Evolutionary conservation across 495 filamentous ascomycete species (phyloP), one percentile per base, ranked within the genome.

Genomic region (Daldinia vernicosa): DNA sequence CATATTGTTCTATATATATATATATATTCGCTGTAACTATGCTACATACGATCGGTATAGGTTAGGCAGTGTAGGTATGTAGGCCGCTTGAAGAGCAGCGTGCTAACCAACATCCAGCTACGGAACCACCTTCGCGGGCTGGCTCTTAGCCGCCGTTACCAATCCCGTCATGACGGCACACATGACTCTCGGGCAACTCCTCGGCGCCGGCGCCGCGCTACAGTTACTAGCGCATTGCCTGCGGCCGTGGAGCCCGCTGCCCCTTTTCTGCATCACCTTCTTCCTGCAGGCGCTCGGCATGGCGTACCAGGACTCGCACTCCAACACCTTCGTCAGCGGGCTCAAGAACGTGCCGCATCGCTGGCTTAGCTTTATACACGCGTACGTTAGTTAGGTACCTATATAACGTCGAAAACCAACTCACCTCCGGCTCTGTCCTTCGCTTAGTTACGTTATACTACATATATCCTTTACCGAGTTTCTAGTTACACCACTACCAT

Each of bases 281-380:
- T 81, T 83, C 63, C 65, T 87, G 59, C 76, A 81, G 6, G 83
- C 81, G 6, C 72, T 83, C 2, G 86, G 87, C 0, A 80, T 84
- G 70, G 85, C 81, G 3, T 85, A 83, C 61, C 82, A 87, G 54
- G 86, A 89, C 66, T 79, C 86, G 6, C 82, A 87, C 56, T 78
- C 81, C 15, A 88, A 88, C 55, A 83, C 82, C 4, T 86, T 83
- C 66, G 84, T 84, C 0, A 78, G 82, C 53, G 80, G 77, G 8
- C 76, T 82, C 17, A 75, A 77, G 24, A 80, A 78, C 32, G 79
- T 84, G 4, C 74, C 74, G 28, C 86, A 89, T 64, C 77, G 85
- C 28, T 88, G 86, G 86, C 75, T 89, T 3, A 85, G 84, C 6
- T 80, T 87, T 59, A 84, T 88, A 17, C 86, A 89, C 74, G 84